These are phyloP conservation scores for Leishmania gerbilli DNA, from an alignment of 208 protist species.

Conservation along the genomic window DNA sequence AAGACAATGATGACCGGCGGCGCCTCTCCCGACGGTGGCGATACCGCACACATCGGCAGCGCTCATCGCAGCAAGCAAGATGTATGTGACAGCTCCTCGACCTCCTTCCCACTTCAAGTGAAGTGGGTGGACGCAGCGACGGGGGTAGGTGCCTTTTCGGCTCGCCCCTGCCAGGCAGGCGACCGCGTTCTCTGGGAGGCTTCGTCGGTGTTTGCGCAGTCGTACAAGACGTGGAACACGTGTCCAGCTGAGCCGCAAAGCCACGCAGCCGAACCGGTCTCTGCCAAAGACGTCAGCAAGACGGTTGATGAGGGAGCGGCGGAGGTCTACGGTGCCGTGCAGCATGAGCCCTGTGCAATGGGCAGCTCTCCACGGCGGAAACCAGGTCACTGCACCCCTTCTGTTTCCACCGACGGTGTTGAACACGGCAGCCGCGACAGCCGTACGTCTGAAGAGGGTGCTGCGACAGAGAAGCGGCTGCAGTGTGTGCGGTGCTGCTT, in stretches of 20 bases:
- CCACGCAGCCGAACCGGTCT: not conserved
- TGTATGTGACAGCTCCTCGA: not conserved
- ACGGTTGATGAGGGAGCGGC: not conserved
- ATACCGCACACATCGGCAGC: not conserved
- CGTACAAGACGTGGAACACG: slow-evolving; percentile 29
- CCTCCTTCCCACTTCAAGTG: slow-evolving; percentile 13
- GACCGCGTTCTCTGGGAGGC: slow-evolving; percentile 37
- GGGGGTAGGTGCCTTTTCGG: slow-evolving; percentile 34
- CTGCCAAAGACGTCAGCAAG: not conserved
- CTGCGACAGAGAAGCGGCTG: not conserved
- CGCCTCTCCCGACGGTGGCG: not conserved
- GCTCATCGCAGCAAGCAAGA: not conserved
- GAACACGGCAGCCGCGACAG: not conserved
- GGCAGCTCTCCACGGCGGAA: not conserved
- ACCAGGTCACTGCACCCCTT: not conserved
- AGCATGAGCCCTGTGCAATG: not conserved
- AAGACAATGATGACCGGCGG: not conserved
- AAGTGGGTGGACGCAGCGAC: slow-evolving; percentile 25
- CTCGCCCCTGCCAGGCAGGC: slow-evolving; percentile 15
- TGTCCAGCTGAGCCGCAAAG: not conserved
- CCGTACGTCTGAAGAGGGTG: not conserved
- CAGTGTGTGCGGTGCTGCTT: slow-evolving; percentile 31
- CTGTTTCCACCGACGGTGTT: not conserved
- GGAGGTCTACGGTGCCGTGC: not conserved
- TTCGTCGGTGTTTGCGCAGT: slow-evolving; percentile 45